phyloP scores from a whole-genome alignment of 768 basidiomycete genomes.

The Pisolithus sp. region DNA sequence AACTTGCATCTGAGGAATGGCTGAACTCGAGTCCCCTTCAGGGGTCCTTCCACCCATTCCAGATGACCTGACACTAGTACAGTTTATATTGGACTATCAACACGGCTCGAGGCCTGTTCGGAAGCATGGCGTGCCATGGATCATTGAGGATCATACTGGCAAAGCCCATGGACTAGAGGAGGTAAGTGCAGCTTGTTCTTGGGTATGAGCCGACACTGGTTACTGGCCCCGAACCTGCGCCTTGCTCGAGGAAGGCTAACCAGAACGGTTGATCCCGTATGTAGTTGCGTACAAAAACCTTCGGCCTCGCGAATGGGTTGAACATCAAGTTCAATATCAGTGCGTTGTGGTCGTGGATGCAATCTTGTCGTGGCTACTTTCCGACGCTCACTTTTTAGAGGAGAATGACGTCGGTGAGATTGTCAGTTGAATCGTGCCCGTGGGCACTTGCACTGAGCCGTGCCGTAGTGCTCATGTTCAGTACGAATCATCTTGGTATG shows the following conservation, averaged over 20 bases:
- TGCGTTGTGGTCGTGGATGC: conserved; percentile 11
- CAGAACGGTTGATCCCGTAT: not conserved
- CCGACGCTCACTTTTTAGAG: conserved; percentile 17
- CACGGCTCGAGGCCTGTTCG: conserved; percentile 26
- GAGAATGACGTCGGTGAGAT: conserved; percentile 36
- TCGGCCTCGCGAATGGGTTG: conserved; percentile 34
- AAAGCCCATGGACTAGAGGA: conserved; percentile 30
- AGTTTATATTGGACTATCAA: conserved; percentile 33
- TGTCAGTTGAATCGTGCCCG: not conserved
- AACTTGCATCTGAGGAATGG: conserved; percentile 10
- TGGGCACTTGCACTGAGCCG: conserved; percentile 1
- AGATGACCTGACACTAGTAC: conserved; percentile 32
- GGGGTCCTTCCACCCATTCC: conserved; percentile 29
- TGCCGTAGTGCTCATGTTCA: conserved; percentile 51
- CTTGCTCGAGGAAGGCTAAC: too few species aligned
- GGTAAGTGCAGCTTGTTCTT: conserved; percentile 14
- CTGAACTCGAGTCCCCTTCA: conserved; percentile 24
- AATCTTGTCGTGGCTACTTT: not conserved
- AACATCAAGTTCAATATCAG: conserved; percentile 28
- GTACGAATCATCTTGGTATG: conserved; percentile 61
- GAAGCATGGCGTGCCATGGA: conserved; percentile 26
- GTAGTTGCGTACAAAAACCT: conserved; percentile 31
- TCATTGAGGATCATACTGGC: conserved; percentile 38
- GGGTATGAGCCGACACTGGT: too few species aligned
- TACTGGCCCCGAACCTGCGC: too few species aligned